phyloP scores from a whole-genome alignment of 139 green algal species.

The Closterium sp. region DNA sequence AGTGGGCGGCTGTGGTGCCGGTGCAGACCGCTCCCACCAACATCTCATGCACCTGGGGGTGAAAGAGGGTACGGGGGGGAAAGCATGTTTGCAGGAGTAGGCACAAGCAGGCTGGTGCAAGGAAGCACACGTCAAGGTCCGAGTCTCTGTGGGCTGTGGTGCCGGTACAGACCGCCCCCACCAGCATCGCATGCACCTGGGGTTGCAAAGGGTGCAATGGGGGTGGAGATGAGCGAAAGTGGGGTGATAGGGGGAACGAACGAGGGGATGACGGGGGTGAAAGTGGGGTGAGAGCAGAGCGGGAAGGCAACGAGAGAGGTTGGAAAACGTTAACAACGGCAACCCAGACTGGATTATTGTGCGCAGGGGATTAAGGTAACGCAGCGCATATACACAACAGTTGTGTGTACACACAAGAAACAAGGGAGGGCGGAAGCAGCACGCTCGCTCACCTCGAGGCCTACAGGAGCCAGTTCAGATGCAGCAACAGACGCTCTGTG shows the following conservation, averaged over 20 bases:
- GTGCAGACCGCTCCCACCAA: constrained; percentile 28
- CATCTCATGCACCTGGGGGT: constrained; percentile 7
- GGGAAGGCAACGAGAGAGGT: too few species aligned
- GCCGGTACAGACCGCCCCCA: constrained; percentile 17
- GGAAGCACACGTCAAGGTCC: constrained; percentile 40
- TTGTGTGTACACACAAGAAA: not conserved
- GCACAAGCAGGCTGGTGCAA: too few species aligned
- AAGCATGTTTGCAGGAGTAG: too few species aligned
- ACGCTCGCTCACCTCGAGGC: not conserved
- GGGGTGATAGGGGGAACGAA: too few species aligned
- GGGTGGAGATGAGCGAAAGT: not conserved
- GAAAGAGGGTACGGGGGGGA: too few species aligned
- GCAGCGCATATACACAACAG: not conserved
- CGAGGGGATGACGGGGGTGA: too few species aligned
- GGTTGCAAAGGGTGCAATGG: too few species aligned
- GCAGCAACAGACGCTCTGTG: not conserved
- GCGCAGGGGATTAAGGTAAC: too few species aligned
- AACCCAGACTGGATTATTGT: too few species aligned
- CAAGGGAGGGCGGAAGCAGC: not conserved
- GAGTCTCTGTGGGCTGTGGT: not conserved
- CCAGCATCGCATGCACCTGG: constrained; percentile 42
- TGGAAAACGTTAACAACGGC: too few species aligned
- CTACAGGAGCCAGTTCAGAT: not conserved
- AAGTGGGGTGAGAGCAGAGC: too few species aligned
- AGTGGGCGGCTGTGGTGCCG: not conserved